Evolutionary conservation across 108 stramenopile species (phyloP), one percentile per base, ranked within the genome.

Genomic region (Epithemia pelagica): DNA sequence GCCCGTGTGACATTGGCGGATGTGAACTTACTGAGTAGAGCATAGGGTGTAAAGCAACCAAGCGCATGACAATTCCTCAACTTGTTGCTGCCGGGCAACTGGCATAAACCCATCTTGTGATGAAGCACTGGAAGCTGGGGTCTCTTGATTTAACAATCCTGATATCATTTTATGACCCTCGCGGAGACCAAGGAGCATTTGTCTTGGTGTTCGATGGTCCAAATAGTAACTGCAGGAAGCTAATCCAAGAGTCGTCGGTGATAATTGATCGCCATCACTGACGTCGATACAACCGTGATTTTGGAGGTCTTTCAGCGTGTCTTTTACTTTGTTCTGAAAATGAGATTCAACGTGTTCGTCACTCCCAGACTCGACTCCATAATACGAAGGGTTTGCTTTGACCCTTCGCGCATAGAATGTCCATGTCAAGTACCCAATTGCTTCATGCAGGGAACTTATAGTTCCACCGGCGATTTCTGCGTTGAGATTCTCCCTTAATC

Each of bases 371-470:
- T 68, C 59, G 15, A 95, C 84, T 7, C 91, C 89, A 76, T 99
- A 99, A 65, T 88, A 99, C 0, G 92, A 84, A n/a, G 99, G 99
- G 59, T 99, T 99, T 56, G 79, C 71, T 66, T 80, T 77, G 7
- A 99, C 86, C 52, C 99, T 68, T 61, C 97, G 68, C 3, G 91
- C 95, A 75, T 89, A 98, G 74, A 97, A 99, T 22, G 98, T 99
- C 99, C 99, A 99, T 21, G 82, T 78, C 28, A 99, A 69, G 63
- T 95, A 99, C 15, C 95, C 98, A 1, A 97, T 65, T 1, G 87
- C 92, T 64, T 98, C 97, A 29, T 70, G 58, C 24, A 80, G 25
- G 10, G 81, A 82, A 25, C 58, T 82, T 28, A 98, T 84, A 0
- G 96, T 92, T 2, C 94, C 95, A 29, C 82, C 78, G 2, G 91